Evolutionary conservation across 75 land plant genomes (phyloP).

Genomic region (Selaginella moellendorffii): DNA sequence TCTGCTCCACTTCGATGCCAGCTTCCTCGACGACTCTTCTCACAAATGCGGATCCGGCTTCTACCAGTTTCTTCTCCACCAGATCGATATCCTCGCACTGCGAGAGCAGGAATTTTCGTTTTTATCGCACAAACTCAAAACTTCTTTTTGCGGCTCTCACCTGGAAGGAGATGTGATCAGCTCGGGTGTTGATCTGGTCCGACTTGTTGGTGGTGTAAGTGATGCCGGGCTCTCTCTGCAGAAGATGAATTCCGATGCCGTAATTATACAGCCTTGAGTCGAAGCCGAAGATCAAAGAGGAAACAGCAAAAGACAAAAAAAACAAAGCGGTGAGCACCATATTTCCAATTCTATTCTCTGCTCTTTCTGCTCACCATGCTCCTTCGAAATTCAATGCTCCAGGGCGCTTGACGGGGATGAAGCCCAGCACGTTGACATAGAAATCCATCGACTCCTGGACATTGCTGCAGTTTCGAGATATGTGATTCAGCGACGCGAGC

Average conservation of each 20-base stretch:
- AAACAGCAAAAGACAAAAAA: neutral
- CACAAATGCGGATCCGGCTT: neutral
- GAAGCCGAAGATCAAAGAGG: neutral
- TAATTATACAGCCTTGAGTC: conserved; percentile 4
- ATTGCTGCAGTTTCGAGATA: conserved; percentile 5
- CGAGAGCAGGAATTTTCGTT: no score
- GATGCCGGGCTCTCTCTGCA: neutral
- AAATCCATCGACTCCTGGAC: neutral
- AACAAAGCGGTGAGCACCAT: no score
- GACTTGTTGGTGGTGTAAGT: neutral
- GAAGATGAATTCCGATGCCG: conserved; percentile 9
- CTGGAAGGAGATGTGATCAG: conserved; percentile 9
- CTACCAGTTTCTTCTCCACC: neutral
- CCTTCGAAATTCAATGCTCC: conserved; percentile 4
- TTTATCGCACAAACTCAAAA: no score
- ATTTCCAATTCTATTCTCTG: no score
- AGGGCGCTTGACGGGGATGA: conserved; percentile 2
- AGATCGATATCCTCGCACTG: neutral
- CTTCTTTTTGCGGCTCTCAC: no score
- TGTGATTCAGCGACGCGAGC: neutral
- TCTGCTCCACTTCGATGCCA: neutral
- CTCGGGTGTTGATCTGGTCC: neutral
- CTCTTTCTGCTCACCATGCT: conserved; percentile 3
- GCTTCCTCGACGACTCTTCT: neutral
- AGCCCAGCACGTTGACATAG: conserved; percentile 1